Evolutionary conservation across 352 stramenopile species (phyloP), one percentile per base, ranked within the genome.

Genomic region (Thalassiosira livingstoniorum): DNA sequence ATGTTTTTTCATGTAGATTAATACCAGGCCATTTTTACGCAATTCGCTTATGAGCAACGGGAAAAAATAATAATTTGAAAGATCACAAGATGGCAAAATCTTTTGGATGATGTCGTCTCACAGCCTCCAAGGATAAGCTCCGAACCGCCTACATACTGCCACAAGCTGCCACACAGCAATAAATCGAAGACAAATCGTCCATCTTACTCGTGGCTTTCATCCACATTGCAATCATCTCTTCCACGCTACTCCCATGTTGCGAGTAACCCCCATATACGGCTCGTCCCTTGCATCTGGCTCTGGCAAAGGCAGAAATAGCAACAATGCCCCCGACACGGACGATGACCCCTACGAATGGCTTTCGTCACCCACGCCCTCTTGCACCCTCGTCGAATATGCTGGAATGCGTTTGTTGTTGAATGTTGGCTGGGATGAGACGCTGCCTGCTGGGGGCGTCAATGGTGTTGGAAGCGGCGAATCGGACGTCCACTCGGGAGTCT

Each of bases 341-440:
- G 67, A 82, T 31, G 63, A 86, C 60, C 67, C 80, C 4, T n/a
- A 60, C 3, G 80, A 86, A 65, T 86, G 80, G 80, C 66, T 86
- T 0, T 86, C 80, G 21, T 79, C 87, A 1, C 55, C 75, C 47
- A 75, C 64, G 21, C 87, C 88, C 55, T 87, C 76, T 7, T 93
- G 87, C 67, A 94, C 91, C 2, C 79, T 95, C 1, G 78, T 95
- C 1, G 89, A 95, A 74, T 95, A 92, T 73, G 87, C 78, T 2
- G 86, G 87, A 45, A 76, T 90, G 2, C 58, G 72, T 37, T 67
- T 95, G 0, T 62, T 95, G 23, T 62, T 91, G 13, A 91, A 95
- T 72, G 76, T 87, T 11, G 90, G 90, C n/a, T 89, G 82, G 78
- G 80, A 82, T 39, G 76, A 83, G 51, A 83, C 58, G 21, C 42